Evolutionary conservation across 352 stramenopile species (phyloP), one percentile per base, ranked within the genome.

Genomic region (Globisporangium canariense): DNA sequence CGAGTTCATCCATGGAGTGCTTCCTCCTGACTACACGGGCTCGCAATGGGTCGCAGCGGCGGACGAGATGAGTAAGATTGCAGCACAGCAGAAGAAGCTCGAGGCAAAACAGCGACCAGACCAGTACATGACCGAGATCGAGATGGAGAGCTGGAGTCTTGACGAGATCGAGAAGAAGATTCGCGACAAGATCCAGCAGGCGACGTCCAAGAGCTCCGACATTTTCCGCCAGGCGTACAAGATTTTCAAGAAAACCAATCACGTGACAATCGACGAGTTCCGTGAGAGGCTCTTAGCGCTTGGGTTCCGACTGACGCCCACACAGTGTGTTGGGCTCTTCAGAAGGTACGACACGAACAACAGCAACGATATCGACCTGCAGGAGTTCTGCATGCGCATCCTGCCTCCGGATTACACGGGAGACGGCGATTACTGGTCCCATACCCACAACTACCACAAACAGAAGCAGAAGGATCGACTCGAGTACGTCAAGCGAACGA

Each of bases 381-480:
- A 91, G 40, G 85, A 94, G 62, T 94, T 94, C 65, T 94, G 85
- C 43, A 67, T 86, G 51, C 75, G 79, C 11, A 88, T 94, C n/a
- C 58, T 92, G 18, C 82, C 85, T 4, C 81, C 85, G 4, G 85
- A 94, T 52, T 94, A 94, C 60, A 94, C 81, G 0, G 79, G 80
- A 43, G 83, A 94, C 47, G 83, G 85, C 10, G 83, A 94, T 53
- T 69, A 89, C 61, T 94, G 85, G 85, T 83, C 77, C 20, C 81
- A 91, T 36, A 81, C 79, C 7, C 74, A 87, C 4, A 85, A 83
- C 14, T 89, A 73, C 41, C 71, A 73, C 46, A 83, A 82, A 30
- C 71, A 83, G 36, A 73, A 73, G 2, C 60, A 80, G 41, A 69
- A 71, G 22, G 61, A 83, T 41, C 77, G 78, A 32, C 67, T 89